Percentiles rank a stretch among this genome's conserved stretches.
Conservation (phyloP, 2,329 filamentous ascomycete genomes). For the Colletotrichum somersetense region DNA sequence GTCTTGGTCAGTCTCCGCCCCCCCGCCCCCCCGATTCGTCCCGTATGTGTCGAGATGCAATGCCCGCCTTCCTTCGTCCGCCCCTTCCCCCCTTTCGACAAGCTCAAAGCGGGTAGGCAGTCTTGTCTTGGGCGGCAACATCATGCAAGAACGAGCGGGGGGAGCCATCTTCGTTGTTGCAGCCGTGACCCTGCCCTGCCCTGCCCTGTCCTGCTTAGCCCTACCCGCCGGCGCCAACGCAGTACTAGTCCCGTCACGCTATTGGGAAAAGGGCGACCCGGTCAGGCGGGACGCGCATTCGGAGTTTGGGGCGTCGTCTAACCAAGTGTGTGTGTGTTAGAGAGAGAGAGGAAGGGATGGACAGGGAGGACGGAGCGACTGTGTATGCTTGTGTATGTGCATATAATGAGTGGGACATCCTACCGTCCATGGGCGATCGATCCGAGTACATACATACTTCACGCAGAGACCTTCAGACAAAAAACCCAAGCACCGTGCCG, state of each 20-base stretch:
- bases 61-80: neutral
- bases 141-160: no score
- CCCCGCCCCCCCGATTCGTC: neutral
- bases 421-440: neutral
- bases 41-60: neutral
- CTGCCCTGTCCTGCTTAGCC: neutral
- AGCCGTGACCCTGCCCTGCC: neutral
- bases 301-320: neutral
- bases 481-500: neutral
- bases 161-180: no score
- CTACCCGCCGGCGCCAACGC: slow-evolving; percentile 2
- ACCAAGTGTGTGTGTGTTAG: neutral
- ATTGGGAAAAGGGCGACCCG: neutral
- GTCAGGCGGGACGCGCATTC: neutral
- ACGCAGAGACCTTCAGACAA: slow-evolving; percentile 8
- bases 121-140: neutral
- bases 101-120: slow-evolving; percentile 12
- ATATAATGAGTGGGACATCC: slow-evolving; percentile 14
- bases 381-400: slow-evolving; percentile 1
- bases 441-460: neutral
- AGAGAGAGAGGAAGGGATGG: no score
- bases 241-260: slow-evolving; percentile 2
- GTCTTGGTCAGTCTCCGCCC: neutral
- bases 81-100: neutral
- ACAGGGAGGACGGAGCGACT: neutral